Evolutionary conservation across 805 yeast genomes (phyloP), one percentile per base, ranked within the genome.

Genomic region (Kurtzmaniella cleridarum): DNA sequence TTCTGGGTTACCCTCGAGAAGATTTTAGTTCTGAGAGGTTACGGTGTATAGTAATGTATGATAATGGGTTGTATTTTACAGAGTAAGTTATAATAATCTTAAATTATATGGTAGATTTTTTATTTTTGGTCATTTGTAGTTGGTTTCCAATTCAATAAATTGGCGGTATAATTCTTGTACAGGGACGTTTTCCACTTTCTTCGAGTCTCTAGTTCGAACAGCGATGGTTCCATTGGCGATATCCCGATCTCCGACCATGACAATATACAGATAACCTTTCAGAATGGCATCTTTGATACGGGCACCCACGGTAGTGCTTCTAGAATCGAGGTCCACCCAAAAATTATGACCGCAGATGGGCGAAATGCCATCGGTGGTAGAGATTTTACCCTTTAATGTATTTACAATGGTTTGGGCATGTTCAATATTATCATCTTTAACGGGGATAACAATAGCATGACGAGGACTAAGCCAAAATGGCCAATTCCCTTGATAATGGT

Each of bases 381-480:
- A 45, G 12, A 64, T 54, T 16, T 75, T 78, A 16, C 80, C 81
- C 7, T 49, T 42, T 30, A 91, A 62, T 35, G 54, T 44, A 3
- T 55, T 46, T 11, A 71, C 73, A 2, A 85, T 56, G 2, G 59
- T 40, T n/a, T 66, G 47, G 3, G 95, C 84, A 38, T 73, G 73
- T 8, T 63, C 73, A 7, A 60, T 55, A 51, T 84, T 90, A 8
- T 71, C 63, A 0, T 78, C 78, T 41, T 81, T 79, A 3, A 89
- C 79, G 1, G 98, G 97, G 5, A 93, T 71, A 2, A 93, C 71
- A 30, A 84, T 71, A 0, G 91, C 93, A 57, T 93, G 98, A 45
- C 95, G 73, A 5, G 98, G 97, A 46, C 83, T 87, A 32, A 93
- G 55, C 98, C 98, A 93, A 57, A 93, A 89, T 8, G 98, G 98